These are phyloP conservation scores for Scopulariopsis brevicaulis DNA, from an alignment of 2,329 filamentous ascomycete genomes.

Conservation along the genomic window DNA sequence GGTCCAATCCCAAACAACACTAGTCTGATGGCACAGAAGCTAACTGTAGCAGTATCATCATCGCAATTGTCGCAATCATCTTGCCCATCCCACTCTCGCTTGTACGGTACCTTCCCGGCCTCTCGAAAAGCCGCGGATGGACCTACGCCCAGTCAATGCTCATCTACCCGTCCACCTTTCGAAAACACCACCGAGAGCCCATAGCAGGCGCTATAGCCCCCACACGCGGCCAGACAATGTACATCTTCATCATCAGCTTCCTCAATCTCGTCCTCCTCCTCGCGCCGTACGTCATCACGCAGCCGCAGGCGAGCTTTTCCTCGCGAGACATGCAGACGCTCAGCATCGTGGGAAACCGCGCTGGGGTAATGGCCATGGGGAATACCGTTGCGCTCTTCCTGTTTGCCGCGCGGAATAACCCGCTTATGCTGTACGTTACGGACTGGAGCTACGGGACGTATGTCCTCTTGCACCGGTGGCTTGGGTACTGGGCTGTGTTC, in stretches of 20 bases:
- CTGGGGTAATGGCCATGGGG: constrained; percentile 20
- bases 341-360: constrained; percentile 40
- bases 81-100: constrained; percentile 19
- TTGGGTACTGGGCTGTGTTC: constrained; percentile 61
- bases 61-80: constrained; percentile 17
- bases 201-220: constrained; percentile 17
- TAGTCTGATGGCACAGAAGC: background rate
- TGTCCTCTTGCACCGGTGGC: constrained; percentile 23
- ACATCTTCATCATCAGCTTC: constrained; percentile 19
- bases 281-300: constrained; percentile 16
- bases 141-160: constrained; percentile 16
- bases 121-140: constrained; percentile 13
- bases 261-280: constrained; percentile 21
- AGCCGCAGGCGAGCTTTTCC: constrained; percentile 15
- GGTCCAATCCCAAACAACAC: background rate
- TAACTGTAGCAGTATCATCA: constrained; percentile 7
- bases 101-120: constrained; percentile 19
- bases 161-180: constrained; percentile 18
- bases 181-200: constrained; percentile 19
- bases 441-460: constrained; percentile 24
- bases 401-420: constrained; percentile 22
- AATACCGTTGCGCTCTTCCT: constrained; percentile 19
- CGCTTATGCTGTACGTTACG: constrained; percentile 19
- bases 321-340: constrained; percentile 15
- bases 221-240: constrained; percentile 21